Percentiles rank a stretch among this genome's conserved stretches.
phyloP scores from a whole-genome alignment of 1,284 basidiomycete genomes.

The Clitocybe nebularis region DNA sequence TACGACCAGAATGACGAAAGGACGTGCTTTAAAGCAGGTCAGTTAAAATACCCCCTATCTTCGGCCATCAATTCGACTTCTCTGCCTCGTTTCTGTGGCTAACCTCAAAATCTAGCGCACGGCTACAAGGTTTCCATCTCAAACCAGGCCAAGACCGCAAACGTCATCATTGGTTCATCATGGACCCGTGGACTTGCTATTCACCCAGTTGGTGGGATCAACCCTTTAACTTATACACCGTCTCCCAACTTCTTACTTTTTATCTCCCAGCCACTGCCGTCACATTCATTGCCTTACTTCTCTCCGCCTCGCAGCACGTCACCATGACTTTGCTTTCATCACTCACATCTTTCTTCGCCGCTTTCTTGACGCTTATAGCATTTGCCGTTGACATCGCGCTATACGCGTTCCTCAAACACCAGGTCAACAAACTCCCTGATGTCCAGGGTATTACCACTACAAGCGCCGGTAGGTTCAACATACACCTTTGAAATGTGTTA shows the following conservation, averaged over 20 bases:
- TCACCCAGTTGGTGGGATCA: constrained; percentile 62
- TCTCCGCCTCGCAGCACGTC: constrained; percentile 61
- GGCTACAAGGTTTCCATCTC: constrained; percentile 49
- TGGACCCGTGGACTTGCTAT: constrained; percentile 74
- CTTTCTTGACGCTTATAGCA: constrained; percentile 60
- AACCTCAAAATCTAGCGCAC: constrained; percentile 31
- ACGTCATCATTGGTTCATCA: constrained; percentile 44
- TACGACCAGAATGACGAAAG: constrained; percentile 43
- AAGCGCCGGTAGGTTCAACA: constrained; percentile 48
- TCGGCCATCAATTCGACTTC: constrained; percentile 4
- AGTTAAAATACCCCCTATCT: constrained; percentile 12
- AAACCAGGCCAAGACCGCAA: constrained; percentile 28
- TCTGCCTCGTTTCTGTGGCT: constrained; percentile 1
- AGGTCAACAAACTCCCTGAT: constrained; percentile 45
- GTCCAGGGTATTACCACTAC: constrained; percentile 43
- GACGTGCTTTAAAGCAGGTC: constrained; percentile 44
- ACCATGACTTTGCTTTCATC: constrained; percentile 57
- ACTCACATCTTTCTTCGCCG: constrained; percentile 62
- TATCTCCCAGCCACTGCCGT: constrained; percentile 50
- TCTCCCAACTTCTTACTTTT: constrained; percentile 5
- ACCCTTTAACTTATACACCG: constrained; percentile 4
- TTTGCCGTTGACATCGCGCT: constrained; percentile 76
- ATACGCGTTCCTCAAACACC: constrained; percentile 53
- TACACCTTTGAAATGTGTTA: constrained; percentile 2
- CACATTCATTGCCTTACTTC: constrained; percentile 57